These are phyloP conservation scores for Paramecium sonneborni DNA, from an alignment of 73 alveolate genomes.

Conservation along the genomic window DNA sequence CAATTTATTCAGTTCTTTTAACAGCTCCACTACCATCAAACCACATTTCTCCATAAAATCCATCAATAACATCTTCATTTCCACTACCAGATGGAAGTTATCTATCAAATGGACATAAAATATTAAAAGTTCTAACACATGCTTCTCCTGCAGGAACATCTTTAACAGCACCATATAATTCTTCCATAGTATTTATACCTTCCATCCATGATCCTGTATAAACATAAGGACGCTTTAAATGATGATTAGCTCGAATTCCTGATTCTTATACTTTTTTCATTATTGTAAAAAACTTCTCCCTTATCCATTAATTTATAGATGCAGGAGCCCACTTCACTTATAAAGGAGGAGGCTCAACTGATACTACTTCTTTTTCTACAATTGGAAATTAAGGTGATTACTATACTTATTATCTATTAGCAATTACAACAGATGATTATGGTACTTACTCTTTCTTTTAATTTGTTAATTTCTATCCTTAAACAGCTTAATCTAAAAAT, in stretches of 20 bases:
- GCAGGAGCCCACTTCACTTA: constrained; percentile 26
- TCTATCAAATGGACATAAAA: constrained; percentile 67
- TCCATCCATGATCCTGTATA: constrained; percentile 92
- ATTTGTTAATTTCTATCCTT: constrained; percentile 35
- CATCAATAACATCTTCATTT: constrained; percentile 53
- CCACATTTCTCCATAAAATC: constrained; percentile 62
- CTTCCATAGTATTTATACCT: constrained; percentile 72
- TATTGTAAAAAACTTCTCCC: constrained; percentile 72
- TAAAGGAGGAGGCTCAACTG: not conserved
- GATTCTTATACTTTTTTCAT: constrained; percentile 81
- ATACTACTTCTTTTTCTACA: not conserved
- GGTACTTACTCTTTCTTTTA: not conserved
- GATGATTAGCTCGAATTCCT: constrained; percentile 79
- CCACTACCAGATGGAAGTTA: constrained; percentile 60
- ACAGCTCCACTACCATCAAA: constrained; percentile 54
- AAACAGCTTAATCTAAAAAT: constrained; percentile 26
- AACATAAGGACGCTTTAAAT: constrained; percentile 75
- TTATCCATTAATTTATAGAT: constrained; percentile 51
- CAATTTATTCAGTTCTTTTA: constrained; percentile 22
- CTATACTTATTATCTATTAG: not conserved
- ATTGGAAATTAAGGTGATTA: constrained; percentile 33
- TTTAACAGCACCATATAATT: constrained; percentile 65
- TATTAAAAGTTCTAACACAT: constrained; percentile 69
- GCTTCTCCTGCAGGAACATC: constrained; percentile 80
- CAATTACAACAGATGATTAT: not conserved